phyloP scores from a whole-genome alignment of 148 eudicot genomes.

The Spergularia bocconei region DNA sequence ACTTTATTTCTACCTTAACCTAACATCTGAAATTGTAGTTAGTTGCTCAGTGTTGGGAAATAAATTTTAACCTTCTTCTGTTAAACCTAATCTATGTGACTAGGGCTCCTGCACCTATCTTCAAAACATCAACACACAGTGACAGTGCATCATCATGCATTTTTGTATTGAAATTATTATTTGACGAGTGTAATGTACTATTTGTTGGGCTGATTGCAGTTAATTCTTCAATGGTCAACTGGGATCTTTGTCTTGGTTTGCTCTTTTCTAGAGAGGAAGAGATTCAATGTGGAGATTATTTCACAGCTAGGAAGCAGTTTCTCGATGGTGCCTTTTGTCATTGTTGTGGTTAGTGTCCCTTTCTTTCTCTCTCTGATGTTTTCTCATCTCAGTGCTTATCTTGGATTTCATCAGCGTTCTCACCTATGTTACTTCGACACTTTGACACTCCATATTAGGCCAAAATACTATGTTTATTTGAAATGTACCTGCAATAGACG shows the following conservation, averaged over 20 bases:
- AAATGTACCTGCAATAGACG: no score
- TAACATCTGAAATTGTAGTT: neutral
- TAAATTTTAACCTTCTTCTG: neutral
- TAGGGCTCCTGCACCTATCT: neutral
- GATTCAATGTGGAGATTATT: conserved; percentile 59
- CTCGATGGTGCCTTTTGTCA: conserved; percentile 74
- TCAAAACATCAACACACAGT: neutral
- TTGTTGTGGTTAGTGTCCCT: conserved; percentile 79
- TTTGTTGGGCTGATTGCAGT: conserved; percentile 68
- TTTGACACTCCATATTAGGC: no score
- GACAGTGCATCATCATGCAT: conserved; percentile 24
- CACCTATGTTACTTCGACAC: no score
- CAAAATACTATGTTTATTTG: no score
- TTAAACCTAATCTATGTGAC: neutral
- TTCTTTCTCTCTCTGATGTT: neutral
- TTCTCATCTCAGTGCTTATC: neutral
- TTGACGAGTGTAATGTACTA: conserved; percentile 32
- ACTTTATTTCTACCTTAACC: neutral
- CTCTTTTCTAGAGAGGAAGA: conserved; percentile 81
- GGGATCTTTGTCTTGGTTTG: conserved; percentile 83
- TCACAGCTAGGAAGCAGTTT: conserved; percentile 97
- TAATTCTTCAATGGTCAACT: conserved; percentile 95
- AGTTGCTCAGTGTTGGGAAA: neutral
- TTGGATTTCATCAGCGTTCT: neutral
- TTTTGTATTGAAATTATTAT: conserved; percentile 22